Conservation (phyloP, 805 yeast species). For the Saccharomycopsis guyanensis region DNA sequence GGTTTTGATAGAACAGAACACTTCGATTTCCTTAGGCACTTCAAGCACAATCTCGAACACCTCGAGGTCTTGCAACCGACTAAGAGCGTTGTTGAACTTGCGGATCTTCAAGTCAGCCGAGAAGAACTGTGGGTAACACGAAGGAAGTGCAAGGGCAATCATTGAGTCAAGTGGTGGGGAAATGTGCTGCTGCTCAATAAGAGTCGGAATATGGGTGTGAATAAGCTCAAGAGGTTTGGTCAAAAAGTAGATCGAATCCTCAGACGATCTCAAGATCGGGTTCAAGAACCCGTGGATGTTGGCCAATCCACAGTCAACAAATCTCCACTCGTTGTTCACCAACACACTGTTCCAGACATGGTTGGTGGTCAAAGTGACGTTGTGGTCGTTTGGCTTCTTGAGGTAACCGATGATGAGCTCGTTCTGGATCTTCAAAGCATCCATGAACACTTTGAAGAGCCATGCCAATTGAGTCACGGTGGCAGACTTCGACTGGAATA, state of each 20-base stretch:
- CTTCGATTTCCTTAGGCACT: constrained; percentile 64
- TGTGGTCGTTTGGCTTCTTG: constrained; percentile 64
- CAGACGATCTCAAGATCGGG: constrained; percentile 29
- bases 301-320: constrained; percentile 67
- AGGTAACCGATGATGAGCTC: constrained; percentile 78
- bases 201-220: constrained; percentile 80
- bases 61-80: constrained; percentile 68
- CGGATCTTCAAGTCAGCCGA: constrained; percentile 48
- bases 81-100: constrained; percentile 70
- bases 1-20: constrained; percentile 53
- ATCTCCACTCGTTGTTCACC: constrained; percentile 62
- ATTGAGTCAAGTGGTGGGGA: constrained; percentile 76
- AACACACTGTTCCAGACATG: constrained; percentile 87
- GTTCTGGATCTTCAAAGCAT: constrained; percentile 59
- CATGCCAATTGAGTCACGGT: constrained; percentile 69
- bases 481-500: constrained; percentile 43
- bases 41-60: constrained; percentile 69
- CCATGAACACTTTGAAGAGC: constrained; percentile 66
- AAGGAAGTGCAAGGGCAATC: constrained; percentile 73
- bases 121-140: constrained; percentile 78
- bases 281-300: constrained; percentile 47
- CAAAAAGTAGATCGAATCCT: constrained; percentile 64
- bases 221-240: constrained; percentile 68
- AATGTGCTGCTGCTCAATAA: constrained; percentile 75
- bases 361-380: constrained; percentile 41